A percentile compares a stretch with the other conserved stretches of the same genome.
Evolutionary conservation across 345 rosid genomes (phyloP).

Genomic region (Camelina sativa): DNA sequence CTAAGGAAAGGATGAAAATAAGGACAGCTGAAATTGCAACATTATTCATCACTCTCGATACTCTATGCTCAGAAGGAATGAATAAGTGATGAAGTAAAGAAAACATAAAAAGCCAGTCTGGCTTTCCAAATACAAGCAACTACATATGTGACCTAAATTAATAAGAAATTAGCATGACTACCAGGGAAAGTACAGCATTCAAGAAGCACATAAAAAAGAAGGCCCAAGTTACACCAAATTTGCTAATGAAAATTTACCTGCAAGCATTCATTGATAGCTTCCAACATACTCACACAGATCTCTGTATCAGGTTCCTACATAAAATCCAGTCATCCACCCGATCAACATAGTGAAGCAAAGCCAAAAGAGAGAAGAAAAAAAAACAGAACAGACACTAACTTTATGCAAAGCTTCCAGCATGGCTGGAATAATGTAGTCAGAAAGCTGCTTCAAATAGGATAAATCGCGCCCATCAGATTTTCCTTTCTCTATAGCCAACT

Average conservation of each 20-base stretch:
- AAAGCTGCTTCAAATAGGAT: constrained; percentile 86
- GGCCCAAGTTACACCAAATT: not conserved
- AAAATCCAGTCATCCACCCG: constrained; percentile 24
- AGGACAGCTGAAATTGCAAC: constrained; percentile 5
- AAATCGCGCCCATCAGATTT: constrained; percentile 83
- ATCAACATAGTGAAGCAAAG: constrained; percentile 9
- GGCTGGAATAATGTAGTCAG: constrained; percentile 92
- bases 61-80: constrained; percentile 14
- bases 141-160: not conserved
- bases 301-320: constrained; percentile 98
- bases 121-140: constrained; percentile 11
- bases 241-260: constrained; percentile 58
- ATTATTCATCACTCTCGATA: not conserved
- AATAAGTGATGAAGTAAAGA: not conserved
- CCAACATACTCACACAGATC: constrained; percentile 95
- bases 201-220: not conserved
- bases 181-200: constrained; percentile 17
- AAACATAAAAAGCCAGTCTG: not conserved
- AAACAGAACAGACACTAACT: constrained; percentile 50
- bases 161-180: constrained; percentile 3
- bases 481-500: constrained; percentile 95
- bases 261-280: constrained; percentile 91
- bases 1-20: constrained; percentile 10
- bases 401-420: constrained; percentile 94
- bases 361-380: constrained; percentile 3